Base-by-base conservation (phyloP, 768 basidiomycete genomes). In the Tubosaeta brunneosetosa region DNA sequence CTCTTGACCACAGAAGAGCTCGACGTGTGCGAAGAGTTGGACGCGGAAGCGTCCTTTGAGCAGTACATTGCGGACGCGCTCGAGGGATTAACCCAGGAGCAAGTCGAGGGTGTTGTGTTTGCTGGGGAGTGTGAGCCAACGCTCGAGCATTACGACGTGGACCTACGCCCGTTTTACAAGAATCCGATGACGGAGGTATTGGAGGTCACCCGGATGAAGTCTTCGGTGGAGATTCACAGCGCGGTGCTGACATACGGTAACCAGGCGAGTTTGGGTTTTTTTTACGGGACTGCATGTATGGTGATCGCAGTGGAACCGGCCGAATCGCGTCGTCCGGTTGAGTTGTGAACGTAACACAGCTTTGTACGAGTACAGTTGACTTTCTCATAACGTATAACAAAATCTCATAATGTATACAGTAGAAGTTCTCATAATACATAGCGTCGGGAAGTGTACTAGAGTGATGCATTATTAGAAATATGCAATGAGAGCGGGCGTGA, bases 241-340 rank as follows among this genome's bases (percentile, higher is more conserved):
- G 1, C 48, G 4, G 31, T 49, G 7, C 36, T 55, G 41, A 5
- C 32, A 1, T 53, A 53, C 8, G 54, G 54, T 1, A 53, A 59
- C 9, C 3, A 55, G 25, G 31, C 51, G 1, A 31, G 48, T 10
- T 16, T 53, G 47, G 41, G 14, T 0, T 57, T 7, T 38, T 53
- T 57, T 49, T 60, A 61, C 14, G 59, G 55, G 22, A 50, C 47
- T 33, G 59, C 53, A 2, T 61, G 52, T 40, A 54, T 57, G 55
- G 26, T 61, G 41, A 16, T 57, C 14, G 44, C 52, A 3, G 36
- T 57, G 11, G 52, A 31, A 41, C 41, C 55, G 0, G 52, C 52
- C 0, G 52, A 41, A 22, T 37, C 52, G 0, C 52, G 59, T 25
- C 26, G 32, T 0, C 3, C 17, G 3, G 16, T 37, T 1, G 8